A percentile compares a stretch with the other conserved stretches of the same genome.
Conservation (phyloP, 2,329 filamentous ascomycete species). For the Xylaria polymorpha region DNA sequence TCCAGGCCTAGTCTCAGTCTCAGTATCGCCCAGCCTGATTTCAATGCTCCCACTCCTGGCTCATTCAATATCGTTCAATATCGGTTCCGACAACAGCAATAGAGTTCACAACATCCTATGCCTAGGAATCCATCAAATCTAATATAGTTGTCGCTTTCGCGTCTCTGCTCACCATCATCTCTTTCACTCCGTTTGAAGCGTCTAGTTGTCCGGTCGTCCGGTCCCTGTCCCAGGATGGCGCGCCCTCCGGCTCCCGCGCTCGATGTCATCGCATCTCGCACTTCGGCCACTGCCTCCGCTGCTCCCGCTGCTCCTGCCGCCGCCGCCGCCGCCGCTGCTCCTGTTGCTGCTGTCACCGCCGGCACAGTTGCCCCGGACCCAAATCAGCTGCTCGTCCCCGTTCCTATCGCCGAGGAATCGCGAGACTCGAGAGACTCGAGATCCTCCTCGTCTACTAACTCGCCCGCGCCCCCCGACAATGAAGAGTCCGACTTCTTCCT, state of each 20-base stretch:
- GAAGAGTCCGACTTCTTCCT: conserved; percentile 95
- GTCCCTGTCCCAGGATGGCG: conserved; percentile 36
- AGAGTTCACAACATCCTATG: conserved; percentile 11
- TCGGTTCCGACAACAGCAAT: neutral
- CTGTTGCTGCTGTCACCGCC: conserved; percentile 8
- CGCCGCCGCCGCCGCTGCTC: neutral
- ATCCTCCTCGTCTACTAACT: conserved; percentile 77
- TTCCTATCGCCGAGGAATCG: conserved; percentile 45
- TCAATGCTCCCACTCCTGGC: neutral
- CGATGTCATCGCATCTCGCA: conserved; percentile 49
- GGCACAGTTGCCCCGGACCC: conserved; percentile 24
- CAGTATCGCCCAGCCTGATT: conserved; percentile 11
- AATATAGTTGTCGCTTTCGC: conserved; percentile 20
- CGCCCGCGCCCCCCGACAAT: conserved; percentile 80
- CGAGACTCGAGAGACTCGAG: conserved; percentile 62
- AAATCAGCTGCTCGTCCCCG: conserved; percentile 32
- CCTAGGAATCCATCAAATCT: conserved; percentile 11
- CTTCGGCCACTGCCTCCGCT: conserved; percentile 10
- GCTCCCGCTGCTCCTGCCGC: conserved; percentile 9
- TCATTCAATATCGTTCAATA: neutral
- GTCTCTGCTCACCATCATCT: neutral
- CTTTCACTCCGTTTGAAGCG: neutral
- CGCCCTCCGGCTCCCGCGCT: conserved; percentile 48
- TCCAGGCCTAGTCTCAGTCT: neutral
- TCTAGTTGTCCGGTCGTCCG: neutral